A percentile compares a stretch with the other conserved stretches of the same genome.
These are phyloP conservation scores for Saccharomyces hybrid DNA, from an alignment of 1,139 yeast genomes.

Conservation along the genomic window DNA sequence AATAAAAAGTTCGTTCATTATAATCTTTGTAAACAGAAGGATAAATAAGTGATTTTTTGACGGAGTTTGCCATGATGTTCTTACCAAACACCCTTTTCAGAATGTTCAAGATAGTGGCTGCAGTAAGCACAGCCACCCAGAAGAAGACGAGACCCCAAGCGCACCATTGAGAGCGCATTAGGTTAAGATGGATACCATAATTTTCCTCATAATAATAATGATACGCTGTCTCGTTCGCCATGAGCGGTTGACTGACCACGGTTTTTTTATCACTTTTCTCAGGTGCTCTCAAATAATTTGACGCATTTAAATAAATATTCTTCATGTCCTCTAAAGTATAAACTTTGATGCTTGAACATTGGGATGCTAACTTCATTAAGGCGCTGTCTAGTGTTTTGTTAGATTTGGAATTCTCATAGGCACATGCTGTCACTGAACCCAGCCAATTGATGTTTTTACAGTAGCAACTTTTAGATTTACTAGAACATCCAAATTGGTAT, in stretches of 20 bases:
- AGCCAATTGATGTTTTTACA: constrained; percentile 37
- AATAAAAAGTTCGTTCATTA: constrained; percentile 34
- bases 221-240: constrained; percentile 29
- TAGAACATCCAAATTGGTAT: constrained; percentile 37
- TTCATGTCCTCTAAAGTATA: constrained; percentile 31
- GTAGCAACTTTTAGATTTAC: constrained; percentile 33
- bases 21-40: constrained; percentile 39
- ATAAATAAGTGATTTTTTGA: constrained; percentile 32
- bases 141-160: constrained; percentile 38
- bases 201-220: constrained; percentile 30
- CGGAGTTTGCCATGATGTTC: constrained; percentile 9
- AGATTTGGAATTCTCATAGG: constrained; percentile 25
- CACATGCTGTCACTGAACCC: constrained; percentile 36
- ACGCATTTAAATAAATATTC: constrained; percentile 31
- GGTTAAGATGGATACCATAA: constrained; percentile 28
- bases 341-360: constrained; percentile 32
- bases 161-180: constrained; percentile 34
- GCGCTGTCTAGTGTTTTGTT: constrained; percentile 31
- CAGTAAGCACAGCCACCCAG: constrained; percentile 32
- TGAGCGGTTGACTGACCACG: constrained; percentile 28
- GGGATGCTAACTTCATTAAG: constrained; percentile 30
- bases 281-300: constrained; percentile 27
- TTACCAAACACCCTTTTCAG: constrained; percentile 19
- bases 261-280: constrained; percentile 15
- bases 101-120: constrained; percentile 28